Base-by-base conservation (phyloP, 441 rosid genomes). In the Croton laevigatus region DNA sequence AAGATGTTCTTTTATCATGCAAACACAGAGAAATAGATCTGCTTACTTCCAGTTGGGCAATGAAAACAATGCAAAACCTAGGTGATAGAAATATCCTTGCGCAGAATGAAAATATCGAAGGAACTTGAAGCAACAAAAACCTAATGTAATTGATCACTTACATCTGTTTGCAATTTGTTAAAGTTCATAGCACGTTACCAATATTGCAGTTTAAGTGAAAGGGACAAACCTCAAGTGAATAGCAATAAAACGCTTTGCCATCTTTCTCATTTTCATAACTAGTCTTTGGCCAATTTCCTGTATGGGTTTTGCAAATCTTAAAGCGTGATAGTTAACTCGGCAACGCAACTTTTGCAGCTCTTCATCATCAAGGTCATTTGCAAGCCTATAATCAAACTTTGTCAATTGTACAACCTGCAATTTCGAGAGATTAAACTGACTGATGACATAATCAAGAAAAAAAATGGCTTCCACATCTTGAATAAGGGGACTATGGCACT, bases 321-420 rank as follows among this genome's bases (percentile, higher is more conserved):
- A 79, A 55, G 98, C 96, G 59, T 93, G 97, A 71, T 87, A 95
- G 71, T 95, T 95, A 42, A 87, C 97, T 54, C 91, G 91, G 82
- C 99, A 95, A 11, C 99, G 96, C 84, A 95, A 73, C 81, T 84
- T 91, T 73, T 91, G 99, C 71, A 89, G 91, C 72, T 89, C 91
- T 67, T 94, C 92, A 62, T 94, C 94, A 38, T 95, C 97, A 59
- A 95, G 87, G 81, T 95, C 82, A 78, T 75, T 93, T 63, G 97
- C 90, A 78, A 93, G 97, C 81, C 99, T 88, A 74, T 87, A 95
- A 81, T 95, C 99, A 76, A 95, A 95, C 89, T 95, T 95, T 11
- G 97, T 93, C 88, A 95, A 82, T 57, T 95, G 98, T 76, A 95
- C 81, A 80, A 89, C 99, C 99, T 95, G 89, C 81, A 82, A 80